phyloP scores from a whole-genome alignment of 2,329 filamentous ascomycete genomes.

The Waltergamsia citrina region DNA sequence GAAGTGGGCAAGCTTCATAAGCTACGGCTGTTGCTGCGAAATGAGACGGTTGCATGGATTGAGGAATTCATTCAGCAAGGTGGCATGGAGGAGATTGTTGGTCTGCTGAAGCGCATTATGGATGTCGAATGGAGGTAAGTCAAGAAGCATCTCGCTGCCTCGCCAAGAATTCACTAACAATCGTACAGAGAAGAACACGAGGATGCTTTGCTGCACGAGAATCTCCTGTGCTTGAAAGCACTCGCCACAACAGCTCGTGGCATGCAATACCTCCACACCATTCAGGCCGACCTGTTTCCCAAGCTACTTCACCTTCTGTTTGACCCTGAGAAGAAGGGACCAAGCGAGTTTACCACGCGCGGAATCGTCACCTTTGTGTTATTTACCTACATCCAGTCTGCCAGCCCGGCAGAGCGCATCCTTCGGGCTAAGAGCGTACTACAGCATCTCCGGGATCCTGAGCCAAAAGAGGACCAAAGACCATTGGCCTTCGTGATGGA shows the following conservation, averaged over 20 bases:
- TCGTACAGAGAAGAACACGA: slow-evolving; percentile 97
- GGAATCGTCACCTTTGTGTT: slow-evolving; percentile 83
- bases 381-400: slow-evolving; percentile 75
- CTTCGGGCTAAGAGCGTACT: slow-evolving; percentile 66
- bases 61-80: slow-evolving; percentile 83
- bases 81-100: slow-evolving; percentile 87
- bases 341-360: slow-evolving; percentile 90
- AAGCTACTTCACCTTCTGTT: slow-evolving; percentile 83
- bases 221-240: slow-evolving; percentile 85
- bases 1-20: slow-evolving; percentile 97
- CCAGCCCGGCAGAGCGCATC: slow-evolving; percentile 50
- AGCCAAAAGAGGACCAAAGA: slow-evolving; percentile 63
- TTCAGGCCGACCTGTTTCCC: slow-evolving; percentile 76
- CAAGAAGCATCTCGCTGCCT: not conserved
- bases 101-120: slow-evolving; percentile 82
- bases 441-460: slow-evolving; percentile 69
- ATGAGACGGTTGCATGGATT: slow-evolving; percentile 94
- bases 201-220: slow-evolving; percentile 84
- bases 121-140: slow-evolving; percentile 88
- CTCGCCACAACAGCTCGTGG: slow-evolving; percentile 86
- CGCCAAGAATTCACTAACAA: too few species aligned
- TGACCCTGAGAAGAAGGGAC: slow-evolving; percentile 95
- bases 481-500: slow-evolving; percentile 81
- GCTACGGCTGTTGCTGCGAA: slow-evolving; percentile 76
- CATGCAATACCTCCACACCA: slow-evolving; percentile 68